Evolutionary conservation across 2,329 filamentous ascomycete species (phyloP).

Genomic region (Plenodomus tracheiphilus): DNA sequence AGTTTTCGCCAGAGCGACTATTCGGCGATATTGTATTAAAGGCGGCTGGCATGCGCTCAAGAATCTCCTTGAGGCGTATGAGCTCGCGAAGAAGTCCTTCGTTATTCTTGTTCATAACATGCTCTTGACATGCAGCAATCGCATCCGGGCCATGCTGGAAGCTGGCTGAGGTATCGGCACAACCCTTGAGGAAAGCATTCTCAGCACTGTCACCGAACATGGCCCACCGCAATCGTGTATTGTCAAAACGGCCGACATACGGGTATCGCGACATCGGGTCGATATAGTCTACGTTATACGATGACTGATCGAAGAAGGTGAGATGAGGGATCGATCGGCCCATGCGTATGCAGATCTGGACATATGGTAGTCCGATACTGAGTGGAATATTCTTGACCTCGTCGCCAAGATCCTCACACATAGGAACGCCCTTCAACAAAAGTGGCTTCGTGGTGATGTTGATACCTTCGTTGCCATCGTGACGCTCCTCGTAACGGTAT

Average conservation of each 20-base stretch:
- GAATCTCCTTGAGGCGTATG: conserved; percentile 27
- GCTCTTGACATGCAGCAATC: conserved; percentile 30
- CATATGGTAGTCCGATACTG: conserved; percentile 56
- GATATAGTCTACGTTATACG: conserved; percentile 57
- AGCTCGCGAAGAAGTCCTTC: conserved; percentile 28
- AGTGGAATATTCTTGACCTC: conserved; percentile 56
- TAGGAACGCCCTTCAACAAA: conserved; percentile 48
- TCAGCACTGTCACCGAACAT: conserved; percentile 33
- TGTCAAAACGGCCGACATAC: conserved; percentile 44
- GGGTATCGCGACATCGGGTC: conserved; percentile 55
- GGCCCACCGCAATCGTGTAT: conserved; percentile 24
- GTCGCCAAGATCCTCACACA: conserved; percentile 57
- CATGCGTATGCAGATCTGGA: conserved; percentile 58
- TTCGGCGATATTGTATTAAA: conserved; percentile 30
- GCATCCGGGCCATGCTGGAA: conserved; percentile 31
- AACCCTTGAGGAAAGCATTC: conserved; percentile 30
- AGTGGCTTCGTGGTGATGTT: conserved; percentile 40
- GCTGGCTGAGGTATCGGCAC: conserved; percentile 29
- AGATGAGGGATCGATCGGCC: conserved; percentile 58
- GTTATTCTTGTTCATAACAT: conserved; percentile 30
- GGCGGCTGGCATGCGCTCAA: conserved; percentile 29
- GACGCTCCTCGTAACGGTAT: conserved; percentile 58
- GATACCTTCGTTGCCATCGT: conserved; percentile 58
- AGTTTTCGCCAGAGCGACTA: conserved; percentile 27
- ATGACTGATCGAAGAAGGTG: conserved; percentile 59